Percentiles rank a stretch among this genome's conserved stretches.
These are phyloP conservation scores for Jacaranda copaia DNA, from an alignment of 257 asterid genomes.

Conservation along the genomic window DNA sequence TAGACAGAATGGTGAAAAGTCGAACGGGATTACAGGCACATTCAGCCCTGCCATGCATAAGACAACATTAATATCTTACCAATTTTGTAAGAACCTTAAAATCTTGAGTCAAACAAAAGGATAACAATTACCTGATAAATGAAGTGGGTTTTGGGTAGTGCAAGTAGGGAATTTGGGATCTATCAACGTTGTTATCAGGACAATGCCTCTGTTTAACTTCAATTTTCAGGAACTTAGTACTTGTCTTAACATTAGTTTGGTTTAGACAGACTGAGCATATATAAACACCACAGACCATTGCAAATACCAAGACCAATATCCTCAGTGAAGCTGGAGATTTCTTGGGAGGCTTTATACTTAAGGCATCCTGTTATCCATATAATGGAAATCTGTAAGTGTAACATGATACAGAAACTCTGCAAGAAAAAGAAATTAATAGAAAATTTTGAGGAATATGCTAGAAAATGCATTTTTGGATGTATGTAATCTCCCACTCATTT, in stretches of 20 bases:
- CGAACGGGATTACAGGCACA: slow-evolving; percentile 88
- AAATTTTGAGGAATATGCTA: neutral
- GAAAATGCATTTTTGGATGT: neutral
- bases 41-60: slow-evolving; percentile 61
- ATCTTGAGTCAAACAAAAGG: neutral
- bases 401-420: neutral
- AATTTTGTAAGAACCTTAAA: neutral
- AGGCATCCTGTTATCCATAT: slow-evolving; percentile 55
- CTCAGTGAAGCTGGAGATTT: slow-evolving; percentile 72
- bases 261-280: slow-evolving; percentile 78
- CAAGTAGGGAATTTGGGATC: slow-evolving; percentile 61
- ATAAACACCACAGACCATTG: slow-evolving; percentile 72
- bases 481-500: neutral
- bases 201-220: slow-evolving; percentile 50
- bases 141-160: slow-evolving; percentile 89
- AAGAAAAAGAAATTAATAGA: slow-evolving; percentile 1
- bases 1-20: slow-evolving; percentile 75
- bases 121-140: slow-evolving; percentile 59
- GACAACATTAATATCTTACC: neutral
- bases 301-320: slow-evolving; percentile 68
- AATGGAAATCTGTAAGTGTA: slow-evolving; percentile 7
- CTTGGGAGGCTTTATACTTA: slow-evolving; percentile 77
- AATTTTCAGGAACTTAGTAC: slow-evolving; percentile 41
- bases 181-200: slow-evolving; percentile 44
- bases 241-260: slow-evolving; percentile 53